Percentiles rank a stretch among this genome's conserved stretches.
phyloP scores from a whole-genome alignment of 805 yeast species.

The Nakazawaea pomicola region DNA sequence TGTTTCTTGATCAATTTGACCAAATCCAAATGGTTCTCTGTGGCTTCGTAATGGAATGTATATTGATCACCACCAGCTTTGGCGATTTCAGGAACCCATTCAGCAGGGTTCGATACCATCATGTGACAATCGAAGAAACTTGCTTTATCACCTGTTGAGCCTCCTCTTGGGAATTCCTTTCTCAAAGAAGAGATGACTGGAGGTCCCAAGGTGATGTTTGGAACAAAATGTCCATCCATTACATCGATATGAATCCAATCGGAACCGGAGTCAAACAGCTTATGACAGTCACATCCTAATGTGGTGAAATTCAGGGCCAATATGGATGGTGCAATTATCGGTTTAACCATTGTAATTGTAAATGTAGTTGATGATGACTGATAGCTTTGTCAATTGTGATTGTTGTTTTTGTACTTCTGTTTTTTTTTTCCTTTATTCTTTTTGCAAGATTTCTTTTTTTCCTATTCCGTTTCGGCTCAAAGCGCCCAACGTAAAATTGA shows the following conservation, averaged over 20 bases:
- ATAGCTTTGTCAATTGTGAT: not conserved
- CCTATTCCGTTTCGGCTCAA: not conserved
- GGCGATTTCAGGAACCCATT: constrained; percentile 91
- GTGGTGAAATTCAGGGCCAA: constrained; percentile 90
- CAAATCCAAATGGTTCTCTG: constrained; percentile 68
- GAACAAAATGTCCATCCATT: constrained; percentile 99
- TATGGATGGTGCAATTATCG: constrained; percentile 91
- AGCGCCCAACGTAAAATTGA: too few species aligned
- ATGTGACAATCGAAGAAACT: constrained; percentile 89
- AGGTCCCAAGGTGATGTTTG: constrained; percentile 90
- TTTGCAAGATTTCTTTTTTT: too few species aligned
- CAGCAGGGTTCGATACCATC: constrained; percentile 93
- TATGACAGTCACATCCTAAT: constrained; percentile 81
- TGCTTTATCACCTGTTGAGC: constrained; percentile 36
- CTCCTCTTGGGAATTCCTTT: constrained; percentile 64
- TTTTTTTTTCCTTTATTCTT: not conserved
- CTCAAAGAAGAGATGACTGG: constrained; percentile 80
- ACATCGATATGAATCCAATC: constrained; percentile 98
- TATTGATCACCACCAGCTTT: constrained; percentile 94
- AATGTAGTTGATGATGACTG: not conserved
- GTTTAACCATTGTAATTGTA: constrained; percentile 51
- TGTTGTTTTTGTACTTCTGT: not conserved
- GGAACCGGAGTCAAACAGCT: constrained; percentile 73
- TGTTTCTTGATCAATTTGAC: constrained; percentile 68
- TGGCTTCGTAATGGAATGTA: constrained; percentile 94